Evolutionary conservation across 148 eudicot species (phyloP).

Genomic region (Chenopodium berlandieri): DNA sequence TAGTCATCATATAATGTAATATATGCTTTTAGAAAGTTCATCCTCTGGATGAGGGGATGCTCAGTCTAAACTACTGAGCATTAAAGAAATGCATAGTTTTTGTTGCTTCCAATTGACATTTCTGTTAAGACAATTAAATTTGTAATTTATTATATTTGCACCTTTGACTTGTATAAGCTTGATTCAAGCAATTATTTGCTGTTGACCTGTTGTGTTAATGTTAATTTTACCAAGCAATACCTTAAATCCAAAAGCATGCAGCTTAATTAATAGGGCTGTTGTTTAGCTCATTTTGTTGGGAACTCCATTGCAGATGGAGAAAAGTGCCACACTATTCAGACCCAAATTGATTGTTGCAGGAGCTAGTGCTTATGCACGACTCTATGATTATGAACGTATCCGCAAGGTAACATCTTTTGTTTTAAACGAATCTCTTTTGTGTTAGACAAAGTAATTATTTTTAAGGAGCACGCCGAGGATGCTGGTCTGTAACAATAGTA

Average conservation of each 20-base stretch:
- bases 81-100: neutral
- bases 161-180: neutral
- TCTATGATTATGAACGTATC: constrained; percentile 84
- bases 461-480: neutral
- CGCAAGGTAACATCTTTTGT: constrained; percentile 58
- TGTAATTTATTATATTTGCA: neutral
- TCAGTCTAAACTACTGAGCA: neutral
- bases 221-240: neutral
- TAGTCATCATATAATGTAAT: neutral
- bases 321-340: constrained; percentile 93
- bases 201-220: constrained; percentile 1
- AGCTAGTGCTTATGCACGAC: constrained; percentile 96
- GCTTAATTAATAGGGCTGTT: neutral
- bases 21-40: neutral
- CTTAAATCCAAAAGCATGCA: neutral
- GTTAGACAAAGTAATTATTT: neutral
- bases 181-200: neutral
- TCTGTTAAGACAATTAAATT: neutral
- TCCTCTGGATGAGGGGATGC: neutral
- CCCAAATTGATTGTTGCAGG: constrained; percentile 98
- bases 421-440: neutral
- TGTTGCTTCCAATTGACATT: neutral
- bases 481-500: constrained; percentile 5
- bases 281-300: constrained; percentile 8
- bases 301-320: constrained; percentile 72